Conservation (phyloP, 768 basidiomycete species). For the Xerocomus potaroensis region DNA sequence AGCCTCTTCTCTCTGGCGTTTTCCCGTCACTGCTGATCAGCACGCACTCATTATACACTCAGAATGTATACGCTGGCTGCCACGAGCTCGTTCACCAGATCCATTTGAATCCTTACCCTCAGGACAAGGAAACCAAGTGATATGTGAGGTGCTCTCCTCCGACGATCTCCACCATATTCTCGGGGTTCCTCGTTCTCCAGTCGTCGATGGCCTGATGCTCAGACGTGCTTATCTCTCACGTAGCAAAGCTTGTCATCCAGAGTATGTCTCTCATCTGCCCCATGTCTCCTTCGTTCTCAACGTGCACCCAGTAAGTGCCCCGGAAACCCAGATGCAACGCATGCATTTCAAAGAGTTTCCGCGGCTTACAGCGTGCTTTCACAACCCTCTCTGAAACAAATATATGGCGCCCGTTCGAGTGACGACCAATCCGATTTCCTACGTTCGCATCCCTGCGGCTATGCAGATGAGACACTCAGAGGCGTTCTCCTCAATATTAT, state of each 20-base stretch:
- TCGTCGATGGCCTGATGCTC: constrained; percentile 57
- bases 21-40: constrained; percentile 50
- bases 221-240: constrained; percentile 73
- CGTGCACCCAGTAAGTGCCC: constrained; percentile 68
- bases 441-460: constrained; percentile 44
- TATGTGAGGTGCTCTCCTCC: constrained; percentile 49
- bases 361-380: constrained; percentile 80
- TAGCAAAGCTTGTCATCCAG: constrained; percentile 79
- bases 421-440: constrained; percentile 47
- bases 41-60: constrained; percentile 29
- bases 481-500: constrained; percentile 71
- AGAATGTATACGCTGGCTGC: constrained; percentile 28
- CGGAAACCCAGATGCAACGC: constrained; percentile 64
- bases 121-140: constrained; percentile 15
- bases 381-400: constrained; percentile 59
- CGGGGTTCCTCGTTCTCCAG: constrained; percentile 49
- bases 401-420: constrained; percentile 60
- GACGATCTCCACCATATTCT: constrained; percentile 73
- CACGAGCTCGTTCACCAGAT: constrained; percentile 14
- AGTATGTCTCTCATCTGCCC: constrained; percentile 48
- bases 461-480: constrained; percentile 77
- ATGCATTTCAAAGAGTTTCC: constrained; percentile 83
- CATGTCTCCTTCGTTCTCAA: constrained; percentile 1
- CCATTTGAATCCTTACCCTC: neutral
- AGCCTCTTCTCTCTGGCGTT: constrained; percentile 63